Base-by-base conservation (phyloP, 208 protist genomes). In the Crithidia thermophila region DNA sequence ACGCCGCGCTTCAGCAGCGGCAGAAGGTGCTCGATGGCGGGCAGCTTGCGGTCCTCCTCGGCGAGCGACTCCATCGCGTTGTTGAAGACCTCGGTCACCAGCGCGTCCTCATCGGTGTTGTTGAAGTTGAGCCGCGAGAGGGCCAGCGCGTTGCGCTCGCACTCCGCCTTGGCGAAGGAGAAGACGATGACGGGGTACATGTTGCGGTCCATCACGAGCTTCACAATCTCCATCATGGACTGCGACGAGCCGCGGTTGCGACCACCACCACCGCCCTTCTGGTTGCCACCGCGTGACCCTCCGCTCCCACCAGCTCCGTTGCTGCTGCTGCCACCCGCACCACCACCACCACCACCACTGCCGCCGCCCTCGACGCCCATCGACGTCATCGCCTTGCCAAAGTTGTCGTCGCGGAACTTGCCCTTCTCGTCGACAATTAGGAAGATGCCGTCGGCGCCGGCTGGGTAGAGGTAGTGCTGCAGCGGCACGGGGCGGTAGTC, bases 131-230 rank as follows among this genome's bases (percentile, higher is more conserved):
- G 85, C 25, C 95, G 96, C 14, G 94, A 91, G 40, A 98, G 81
- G 9, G 94, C 88, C 21, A 98, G 64, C 9, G 97, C 98, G 63
- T 97, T 94, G 23, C 81, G 79, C 84, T 99, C 98, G 76, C 98
- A 99, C 70, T 99, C 98, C 31, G 88, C 88, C 75, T 99, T 99
- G 37, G 90, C 93, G 77, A 99, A 99, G 49, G 90, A 98, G 79
- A 99, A 99, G 36, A 99, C 91, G 85, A 99, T 99, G 11, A 99
- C 95, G 0, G 98, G 99, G 72, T 98, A 89, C 80, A 98, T 98
- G 57, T 98, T 95, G 40, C 87, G 82, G 33, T 98, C 88, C 95
- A 99, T 99, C 28, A 98, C 95, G 51, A 99, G 90, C 63, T 98
- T 98, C 43, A 99, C 91, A 46, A 99, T 98, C 50, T 98, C 87